phyloP scores from a whole-genome alignment of 2,329 filamentous ascomycete species.

The Fusarium cicatricum region DNA sequence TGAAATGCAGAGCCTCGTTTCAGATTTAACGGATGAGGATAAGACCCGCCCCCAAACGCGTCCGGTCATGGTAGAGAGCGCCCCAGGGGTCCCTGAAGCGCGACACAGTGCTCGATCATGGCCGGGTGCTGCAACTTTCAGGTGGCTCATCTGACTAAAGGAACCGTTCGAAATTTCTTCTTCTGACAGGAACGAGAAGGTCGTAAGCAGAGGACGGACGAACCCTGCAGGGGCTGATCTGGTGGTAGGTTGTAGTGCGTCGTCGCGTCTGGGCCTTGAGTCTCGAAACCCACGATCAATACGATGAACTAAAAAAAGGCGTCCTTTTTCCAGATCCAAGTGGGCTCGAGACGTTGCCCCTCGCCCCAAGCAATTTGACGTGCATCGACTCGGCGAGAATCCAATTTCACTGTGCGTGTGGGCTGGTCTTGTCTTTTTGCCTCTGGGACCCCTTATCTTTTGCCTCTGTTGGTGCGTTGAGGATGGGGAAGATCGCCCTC shows the following conservation, averaged over 20 bases:
- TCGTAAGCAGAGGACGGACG: conserved; percentile 15
- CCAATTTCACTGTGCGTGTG: conserved; percentile 20
- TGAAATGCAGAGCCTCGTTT: conserved; percentile 36
- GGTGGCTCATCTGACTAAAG: conserved; percentile 34
- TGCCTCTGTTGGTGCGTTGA: not conserved
- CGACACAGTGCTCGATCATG: conserved; percentile 8
- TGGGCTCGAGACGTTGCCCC: conserved; percentile 25
- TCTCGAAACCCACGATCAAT: conserved; percentile 13
- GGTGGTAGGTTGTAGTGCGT: conserved; percentile 1
- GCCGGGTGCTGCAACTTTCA: conserved; percentile 37
- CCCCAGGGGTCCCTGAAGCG: conserved; percentile 13
- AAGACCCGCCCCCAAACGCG: conserved; percentile 23
- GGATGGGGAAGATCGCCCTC: not conserved
- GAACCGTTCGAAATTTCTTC: conserved; percentile 24
- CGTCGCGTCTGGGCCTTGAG: not conserved
- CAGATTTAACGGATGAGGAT: conserved; percentile 28
- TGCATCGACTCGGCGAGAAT: conserved; percentile 33
- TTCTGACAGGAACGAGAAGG: conserved; percentile 13
- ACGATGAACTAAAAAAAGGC: conserved; percentile 34
- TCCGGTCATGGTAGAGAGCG: conserved; percentile 4
- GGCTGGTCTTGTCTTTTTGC: conserved; percentile 2
- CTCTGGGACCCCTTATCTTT: not conserved
- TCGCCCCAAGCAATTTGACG: conserved; percentile 36
- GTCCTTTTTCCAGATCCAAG: conserved; percentile 11
- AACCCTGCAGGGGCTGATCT: conserved; percentile 26